Base-by-base conservation (phyloP, 2,329 filamentous ascomycete species). In the Phaeosphaeriaceae sp. region DNA sequence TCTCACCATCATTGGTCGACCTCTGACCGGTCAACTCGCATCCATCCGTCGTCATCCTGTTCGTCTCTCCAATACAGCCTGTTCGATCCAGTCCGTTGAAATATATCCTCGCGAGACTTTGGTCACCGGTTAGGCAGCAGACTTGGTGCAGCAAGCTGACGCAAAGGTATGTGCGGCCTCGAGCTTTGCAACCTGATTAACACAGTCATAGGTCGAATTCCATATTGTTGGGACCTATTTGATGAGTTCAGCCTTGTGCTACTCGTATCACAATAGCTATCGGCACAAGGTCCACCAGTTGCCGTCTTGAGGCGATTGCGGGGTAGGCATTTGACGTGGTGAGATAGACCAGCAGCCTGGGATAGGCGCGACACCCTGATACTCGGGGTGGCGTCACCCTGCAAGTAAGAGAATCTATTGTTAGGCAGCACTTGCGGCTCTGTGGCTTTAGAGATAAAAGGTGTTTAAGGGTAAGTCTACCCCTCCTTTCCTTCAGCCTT, bases 21-120 rank as follows among this genome's bases (percentile, higher is more conserved):
- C 46, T 26, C 49, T 68, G 58, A 70, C 64, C 65, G 66, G 64
- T 62, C 52, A 50, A 53, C 26, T 55, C 19, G 48, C 40, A 54
- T 55, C 49, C 24, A 40, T n/a, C 47, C 54, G 23, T 52, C 51
- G 22, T 44, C 44, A 60, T 52, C 52, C 51, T 30, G 17, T 53
- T 23, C 40, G 23, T 49, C 9, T 35, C 52, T 54, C 50, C 53
- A 49, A 22, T 7, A 11, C 43, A 52, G 50, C 43, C 32, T 53
- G 28, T 8, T 55, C 24, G 23, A 47, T 32, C 64, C 62, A 65
- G 63, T 63, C 24, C 50, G 32, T 17, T 21, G 46, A 47, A 47
- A 30, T 30, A 54, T 53, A 46, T 42, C 42, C 53, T 50, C 43
- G 24, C 40, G 22, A 40, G 42, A 55, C 24, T 32, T 49, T 55